Evolutionary conservation across 1,139 yeast genomes (phyloP).

Genomic region (Geotrichum phurueaensis): DNA sequence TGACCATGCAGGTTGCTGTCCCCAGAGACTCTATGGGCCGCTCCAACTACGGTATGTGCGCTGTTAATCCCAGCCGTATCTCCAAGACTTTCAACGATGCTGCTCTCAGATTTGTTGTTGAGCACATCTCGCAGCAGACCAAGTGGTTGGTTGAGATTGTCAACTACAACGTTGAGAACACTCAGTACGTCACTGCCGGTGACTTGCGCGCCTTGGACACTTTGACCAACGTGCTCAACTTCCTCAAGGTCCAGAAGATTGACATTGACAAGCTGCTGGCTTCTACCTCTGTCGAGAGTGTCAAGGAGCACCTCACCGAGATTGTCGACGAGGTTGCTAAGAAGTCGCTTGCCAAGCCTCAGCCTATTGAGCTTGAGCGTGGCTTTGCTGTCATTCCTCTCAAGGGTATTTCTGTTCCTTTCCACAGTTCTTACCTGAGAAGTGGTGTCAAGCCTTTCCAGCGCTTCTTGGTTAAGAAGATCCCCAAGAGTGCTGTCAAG

Average conservation of each 20-base stretch:
- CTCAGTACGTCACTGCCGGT: conserved; percentile 98
- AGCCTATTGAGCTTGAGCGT: conserved; percentile 94
- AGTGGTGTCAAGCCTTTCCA: conserved; percentile 99
- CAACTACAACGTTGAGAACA: conserved; percentile 95
- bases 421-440: conserved; percentile 96
- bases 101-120: conserved; percentile 91
- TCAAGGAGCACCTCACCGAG: conserved; percentile 78
- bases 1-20: conserved; percentile 99
- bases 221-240: conserved; percentile 85
- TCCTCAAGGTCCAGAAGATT: conserved; percentile 86
- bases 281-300: conserved; percentile 76
- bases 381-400: conserved; percentile 98
- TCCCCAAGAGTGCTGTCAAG: conserved; percentile 89
- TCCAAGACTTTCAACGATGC: conserved; percentile 84
- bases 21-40: conserved; percentile 94
- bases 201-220: conserved; percentile 93
- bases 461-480: conserved; percentile 93
- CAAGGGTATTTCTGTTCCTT: conserved; percentile 97
- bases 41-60: conserved; percentile 98
- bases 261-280: conserved; percentile 85
- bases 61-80: conserved; percentile 93
- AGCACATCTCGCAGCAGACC: conserved; percentile 74
- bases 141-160: conserved; percentile 96
- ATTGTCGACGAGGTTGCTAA: conserved; percentile 80
- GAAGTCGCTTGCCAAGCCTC: conserved; percentile 79